These are phyloP conservation scores for Gaeumannomyces tritici DNA, from an alignment of 2,329 filamentous ascomycete genomes.

Conservation along the genomic window DNA sequence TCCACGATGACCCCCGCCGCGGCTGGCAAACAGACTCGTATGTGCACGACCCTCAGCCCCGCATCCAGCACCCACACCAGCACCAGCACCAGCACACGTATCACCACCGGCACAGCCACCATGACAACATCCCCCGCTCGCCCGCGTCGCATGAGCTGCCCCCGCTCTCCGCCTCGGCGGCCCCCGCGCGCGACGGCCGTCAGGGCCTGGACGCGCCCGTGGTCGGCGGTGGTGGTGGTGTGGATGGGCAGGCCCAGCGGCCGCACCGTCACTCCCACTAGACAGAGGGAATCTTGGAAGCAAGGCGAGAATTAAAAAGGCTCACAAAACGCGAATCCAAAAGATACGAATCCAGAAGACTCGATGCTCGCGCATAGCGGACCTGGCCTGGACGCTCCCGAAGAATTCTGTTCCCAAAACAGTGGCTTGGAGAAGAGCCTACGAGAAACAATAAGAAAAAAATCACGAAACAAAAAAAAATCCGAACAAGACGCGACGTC, in stretches of 20 bases:
- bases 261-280: not conserved
- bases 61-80: conserved; percentile 16
- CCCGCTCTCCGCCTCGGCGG: conserved; percentile 32
- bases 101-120: too few relatives aligned
- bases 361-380: conserved; percentile 25
- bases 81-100: not conserved
- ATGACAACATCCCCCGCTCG: not conserved
- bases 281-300: not conserved
- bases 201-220: conserved; percentile 21
- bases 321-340: conserved; percentile 10
- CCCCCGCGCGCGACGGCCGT: conserved; percentile 31
- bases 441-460: not conserved
- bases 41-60: conserved; percentile 26
- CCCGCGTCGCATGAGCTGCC: conserved; percentile 18
- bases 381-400: too few relatives aligned
- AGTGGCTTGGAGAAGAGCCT: too few relatives aligned
- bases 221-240: not conserved
- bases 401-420: too few relatives aligned
- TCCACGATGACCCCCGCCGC: conserved; percentile 38
- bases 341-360: conserved; percentile 27
- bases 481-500: too few relatives aligned
- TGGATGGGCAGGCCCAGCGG: too few relatives aligned
- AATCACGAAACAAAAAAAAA: not conserved
- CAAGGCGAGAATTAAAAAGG: not conserved
- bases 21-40: conserved; percentile 43